Percentiles rank a stretch among this genome's conserved stretches.
Evolutionary conservation across 768 basidiomycete species (phyloP).

Genomic region (Neoboletus brunneissimus): DNA sequence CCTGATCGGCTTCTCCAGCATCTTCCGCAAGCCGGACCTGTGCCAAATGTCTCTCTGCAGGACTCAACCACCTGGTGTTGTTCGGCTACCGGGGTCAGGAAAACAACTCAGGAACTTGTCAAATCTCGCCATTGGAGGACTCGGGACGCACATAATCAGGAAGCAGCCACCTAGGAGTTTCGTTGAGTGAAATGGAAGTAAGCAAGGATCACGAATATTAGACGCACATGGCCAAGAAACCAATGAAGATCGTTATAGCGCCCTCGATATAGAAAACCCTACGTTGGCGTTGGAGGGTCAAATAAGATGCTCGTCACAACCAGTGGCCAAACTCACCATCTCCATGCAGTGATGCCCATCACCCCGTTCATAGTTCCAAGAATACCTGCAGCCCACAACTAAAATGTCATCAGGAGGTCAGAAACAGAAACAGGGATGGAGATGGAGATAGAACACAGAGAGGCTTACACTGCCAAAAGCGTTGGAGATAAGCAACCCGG

Average conservation of each 20-base stretch:
- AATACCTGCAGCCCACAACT: slow-evolving; percentile 73
- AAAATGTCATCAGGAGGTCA: too few species aligned
- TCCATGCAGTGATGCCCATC: slow-evolving; percentile 65
- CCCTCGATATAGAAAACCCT: slow-evolving; percentile 79
- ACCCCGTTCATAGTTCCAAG: slow-evolving; percentile 65
- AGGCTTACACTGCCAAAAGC: slow-evolving; percentile 60
- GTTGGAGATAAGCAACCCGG: slow-evolving; percentile 57
- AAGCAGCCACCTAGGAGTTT: slow-evolving; percentile 45
- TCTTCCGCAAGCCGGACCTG: slow-evolving; percentile 67
- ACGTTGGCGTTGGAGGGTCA: background rate
- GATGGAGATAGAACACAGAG: background rate
- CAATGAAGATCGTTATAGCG: slow-evolving; percentile 57
- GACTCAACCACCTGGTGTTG: slow-evolving; percentile 59
- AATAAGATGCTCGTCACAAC: background rate
- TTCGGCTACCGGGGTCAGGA: slow-evolving; percentile 41
- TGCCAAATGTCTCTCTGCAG: slow-evolving; percentile 52
- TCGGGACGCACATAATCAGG: slow-evolving; percentile 53
- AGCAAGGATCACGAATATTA: background rate
- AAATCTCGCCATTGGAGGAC: background rate
- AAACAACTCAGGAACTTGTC: background rate
- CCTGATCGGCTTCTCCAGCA: slow-evolving; percentile 63
- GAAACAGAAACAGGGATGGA: too few species aligned
- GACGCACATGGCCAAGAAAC: slow-evolving; percentile 50
- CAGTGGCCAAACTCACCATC: slow-evolving; percentile 44
- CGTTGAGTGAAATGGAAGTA: background rate